phyloP scores from a whole-genome alignment of 768 basidiomycete genomes.

The Goffeauzyma gilvescens region DNA sequence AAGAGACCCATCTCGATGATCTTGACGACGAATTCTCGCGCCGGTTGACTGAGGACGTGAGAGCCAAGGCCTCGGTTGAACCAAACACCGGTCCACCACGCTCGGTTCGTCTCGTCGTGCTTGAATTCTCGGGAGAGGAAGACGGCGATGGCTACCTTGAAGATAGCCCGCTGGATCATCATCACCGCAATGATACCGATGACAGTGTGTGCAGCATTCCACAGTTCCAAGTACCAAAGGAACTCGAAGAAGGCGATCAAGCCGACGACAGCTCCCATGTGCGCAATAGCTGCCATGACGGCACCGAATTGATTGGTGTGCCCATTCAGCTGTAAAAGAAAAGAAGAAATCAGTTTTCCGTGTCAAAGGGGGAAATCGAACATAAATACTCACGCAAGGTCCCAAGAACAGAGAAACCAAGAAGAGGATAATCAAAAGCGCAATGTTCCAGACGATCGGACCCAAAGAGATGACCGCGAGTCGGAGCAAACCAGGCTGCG shows the following conservation, averaged over 20 bases:
- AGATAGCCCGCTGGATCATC: conserved; percentile 65
- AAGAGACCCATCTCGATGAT: conserved; percentile 88
- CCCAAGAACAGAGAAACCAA: conserved; percentile 78
- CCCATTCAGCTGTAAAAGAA: conserved; percentile 19
- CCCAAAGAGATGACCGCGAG: conserved; percentile 84
- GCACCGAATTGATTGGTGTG: conserved; percentile 78
- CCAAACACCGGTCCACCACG: conserved; percentile 91
- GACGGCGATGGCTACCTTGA: conserved; percentile 83
- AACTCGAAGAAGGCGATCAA: conserved; percentile 83
- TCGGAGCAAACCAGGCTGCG: conserved; percentile 68
- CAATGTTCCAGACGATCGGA: conserved; percentile 89
- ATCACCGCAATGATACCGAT: conserved; percentile 82
- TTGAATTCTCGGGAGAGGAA: conserved; percentile 96
- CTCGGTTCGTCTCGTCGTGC: conserved; percentile 93
- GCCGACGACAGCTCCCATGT: conserved; percentile 60
- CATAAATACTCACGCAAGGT: conserved; percentile 41
- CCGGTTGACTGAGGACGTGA: conserved; percentile 91
- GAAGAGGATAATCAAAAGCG: conserved; percentile 68
- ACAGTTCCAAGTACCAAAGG: conserved; percentile 88
- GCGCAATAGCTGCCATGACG: conserved; percentile 75
- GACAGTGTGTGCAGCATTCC: conserved; percentile 80
- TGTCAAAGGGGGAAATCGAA: neutral
- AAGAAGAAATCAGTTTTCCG: neutral
- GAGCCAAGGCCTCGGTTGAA: conserved; percentile 80
- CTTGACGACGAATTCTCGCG: conserved; percentile 93